These are phyloP conservation scores for Pelargonium australe DNA, from an alignment of 441 rosid species.

Conservation along the genomic window DNA sequence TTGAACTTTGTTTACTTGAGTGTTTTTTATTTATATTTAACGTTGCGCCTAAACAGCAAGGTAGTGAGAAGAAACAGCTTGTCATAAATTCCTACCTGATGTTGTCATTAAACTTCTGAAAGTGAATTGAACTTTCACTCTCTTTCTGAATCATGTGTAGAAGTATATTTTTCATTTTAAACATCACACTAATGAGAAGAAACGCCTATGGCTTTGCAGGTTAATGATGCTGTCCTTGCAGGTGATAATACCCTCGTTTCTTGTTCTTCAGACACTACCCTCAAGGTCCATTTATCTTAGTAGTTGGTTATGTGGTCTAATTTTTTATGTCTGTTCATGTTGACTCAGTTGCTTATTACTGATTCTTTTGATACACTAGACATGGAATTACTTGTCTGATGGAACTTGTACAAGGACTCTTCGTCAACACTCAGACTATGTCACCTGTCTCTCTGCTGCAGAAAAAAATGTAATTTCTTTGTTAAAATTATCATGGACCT, in stretches of 20 bases:
- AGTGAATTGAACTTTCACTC: too few relatives aligned
- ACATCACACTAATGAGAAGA: not conserved
- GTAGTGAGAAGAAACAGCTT: too few relatives aligned
- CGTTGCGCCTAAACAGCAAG: not conserved
- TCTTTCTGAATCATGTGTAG: too few relatives aligned
- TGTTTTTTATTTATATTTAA: not conserved
- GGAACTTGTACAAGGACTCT: slow-evolving; percentile 81
- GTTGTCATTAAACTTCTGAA: not conserved
- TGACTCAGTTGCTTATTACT: slow-evolving; percentile 10
- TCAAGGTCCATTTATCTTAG: slow-evolving; percentile 56
- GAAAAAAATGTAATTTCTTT: slow-evolving; percentile 78
- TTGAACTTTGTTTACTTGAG: slow-evolving; percentile 1
- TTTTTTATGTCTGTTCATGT: slow-evolving; percentile 16
- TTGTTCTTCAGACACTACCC: slow-evolving; percentile 92
- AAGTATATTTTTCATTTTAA: not conserved
- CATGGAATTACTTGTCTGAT: slow-evolving; percentile 87
- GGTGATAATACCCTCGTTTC: slow-evolving; percentile 88
- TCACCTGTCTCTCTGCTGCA: slow-evolving; percentile 89
- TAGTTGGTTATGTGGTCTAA: slow-evolving; percentile 6
- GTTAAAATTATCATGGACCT: slow-evolving; percentile 22
- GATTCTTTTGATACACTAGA: slow-evolving; percentile 32
- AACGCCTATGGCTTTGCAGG: slow-evolving; percentile 41
- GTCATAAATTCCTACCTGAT: not conserved
- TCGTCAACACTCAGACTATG: slow-evolving; percentile 96
- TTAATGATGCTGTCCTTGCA: slow-evolving; percentile 80